A percentile compares a stretch with the other conserved stretches of the same genome.
These are phyloP conservation scores for Berkeleyomyces basicola DNA, from an alignment of 2,329 filamentous ascomycete species.

Conservation along the genomic window DNA sequence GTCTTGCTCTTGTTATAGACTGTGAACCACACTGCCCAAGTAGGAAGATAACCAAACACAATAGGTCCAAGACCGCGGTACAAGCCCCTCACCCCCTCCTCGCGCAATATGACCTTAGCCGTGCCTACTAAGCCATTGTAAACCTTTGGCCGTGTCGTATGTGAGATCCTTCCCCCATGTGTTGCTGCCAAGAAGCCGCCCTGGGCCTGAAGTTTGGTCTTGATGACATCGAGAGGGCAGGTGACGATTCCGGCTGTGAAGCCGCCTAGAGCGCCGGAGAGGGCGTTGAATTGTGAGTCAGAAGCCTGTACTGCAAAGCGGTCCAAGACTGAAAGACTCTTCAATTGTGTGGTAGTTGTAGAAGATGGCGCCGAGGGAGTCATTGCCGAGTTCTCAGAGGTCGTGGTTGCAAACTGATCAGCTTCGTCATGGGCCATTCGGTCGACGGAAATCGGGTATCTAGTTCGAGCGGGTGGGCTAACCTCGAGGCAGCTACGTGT, in stretches of 20 bases:
- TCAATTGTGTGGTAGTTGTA: conserved; percentile 32
- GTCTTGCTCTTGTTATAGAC: conserved; percentile 84
- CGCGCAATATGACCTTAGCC: conserved; percentile 64
- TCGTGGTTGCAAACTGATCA: conserved; percentile 10
- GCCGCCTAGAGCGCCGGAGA: conserved; percentile 76
- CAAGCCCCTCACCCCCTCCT: conserved; percentile 79
- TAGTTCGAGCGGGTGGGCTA: neutral
- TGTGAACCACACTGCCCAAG: conserved; percentile 96
- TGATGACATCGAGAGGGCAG: conserved; percentile 95
- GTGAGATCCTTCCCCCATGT: conserved; percentile 31
- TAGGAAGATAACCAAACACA: conserved; percentile 86
- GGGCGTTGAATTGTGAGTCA: conserved; percentile 56
- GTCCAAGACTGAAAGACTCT: conserved; percentile 29
- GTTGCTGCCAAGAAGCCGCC: conserved; percentile 47
- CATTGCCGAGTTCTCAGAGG: conserved; percentile 12
- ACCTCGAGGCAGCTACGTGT: neutral
- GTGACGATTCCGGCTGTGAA: conserved; percentile 89
- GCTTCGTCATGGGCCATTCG: conserved; percentile 14
- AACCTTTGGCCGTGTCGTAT: conserved; percentile 38
- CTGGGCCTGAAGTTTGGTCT: conserved; percentile 93
- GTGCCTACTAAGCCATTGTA: conserved; percentile 84
- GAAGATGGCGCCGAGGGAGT: conserved; percentile 24
- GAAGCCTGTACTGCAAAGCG: conserved; percentile 40
- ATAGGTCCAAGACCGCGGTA: conserved; percentile 91
- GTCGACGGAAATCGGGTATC: neutral